These are phyloP conservation scores for Amaranthus hypochondriacus DNA, from an alignment of 148 eudicot genomes.

Conservation along the genomic window DNA sequence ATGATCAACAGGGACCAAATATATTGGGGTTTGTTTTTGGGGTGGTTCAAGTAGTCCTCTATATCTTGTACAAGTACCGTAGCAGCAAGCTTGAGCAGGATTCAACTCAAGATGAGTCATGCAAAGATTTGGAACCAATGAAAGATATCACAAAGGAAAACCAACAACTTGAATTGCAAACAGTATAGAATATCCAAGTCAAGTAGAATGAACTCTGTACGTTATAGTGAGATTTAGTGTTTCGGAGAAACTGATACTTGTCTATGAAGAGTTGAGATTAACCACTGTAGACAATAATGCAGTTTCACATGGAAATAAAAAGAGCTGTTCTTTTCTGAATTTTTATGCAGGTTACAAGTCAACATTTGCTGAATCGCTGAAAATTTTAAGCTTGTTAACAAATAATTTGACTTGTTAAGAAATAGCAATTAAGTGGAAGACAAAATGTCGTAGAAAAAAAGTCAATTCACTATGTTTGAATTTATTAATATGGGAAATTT, in stretches of 20 bases:
- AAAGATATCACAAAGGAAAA: constrained; percentile 10
- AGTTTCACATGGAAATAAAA: neutral
- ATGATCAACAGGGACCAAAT: constrained; percentile 50
- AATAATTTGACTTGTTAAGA: neutral
- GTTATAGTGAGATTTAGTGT: neutral
- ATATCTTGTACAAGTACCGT: constrained; percentile 39
- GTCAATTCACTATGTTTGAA: no score
- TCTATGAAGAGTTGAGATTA: constrained; percentile 10
- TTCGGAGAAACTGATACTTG: constrained; percentile 7
- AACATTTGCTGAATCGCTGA: neutral
- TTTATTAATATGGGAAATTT: neutral
- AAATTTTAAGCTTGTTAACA: neutral
- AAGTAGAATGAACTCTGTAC: constrained; percentile 8
- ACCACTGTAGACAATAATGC: constrained; percentile 15
- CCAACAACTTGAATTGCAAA: constrained; percentile 27
- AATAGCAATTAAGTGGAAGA: no score
- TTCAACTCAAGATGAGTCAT: constrained; percentile 19
- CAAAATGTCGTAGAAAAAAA: no score
- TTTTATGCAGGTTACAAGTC: neutral
- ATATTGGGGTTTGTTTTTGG: constrained; percentile 60
- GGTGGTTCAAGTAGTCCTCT: constrained; percentile 43
- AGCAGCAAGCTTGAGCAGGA: constrained; percentile 18
- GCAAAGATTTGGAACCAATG: constrained; percentile 16
- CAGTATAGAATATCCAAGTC: constrained; percentile 12
- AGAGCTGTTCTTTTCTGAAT: neutral